A percentile compares a stretch with the other conserved stretches of the same genome.
phyloP scores from a whole-genome alignment of 108 stramenopile species.

The Nitzschia sp. region DNA sequence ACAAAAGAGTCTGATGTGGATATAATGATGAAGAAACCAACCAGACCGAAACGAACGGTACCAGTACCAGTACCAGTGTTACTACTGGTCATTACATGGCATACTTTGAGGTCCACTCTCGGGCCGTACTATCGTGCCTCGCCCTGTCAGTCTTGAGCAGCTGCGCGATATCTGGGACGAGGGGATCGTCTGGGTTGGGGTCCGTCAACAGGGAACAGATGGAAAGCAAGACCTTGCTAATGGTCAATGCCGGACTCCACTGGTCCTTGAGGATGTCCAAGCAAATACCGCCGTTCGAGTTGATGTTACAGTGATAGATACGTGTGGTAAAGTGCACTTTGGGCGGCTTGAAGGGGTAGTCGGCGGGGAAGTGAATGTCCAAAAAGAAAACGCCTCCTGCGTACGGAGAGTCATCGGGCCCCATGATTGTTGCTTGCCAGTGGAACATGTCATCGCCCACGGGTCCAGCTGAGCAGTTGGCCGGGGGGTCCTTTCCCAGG shows the following conservation, averaged over 20 bases:
- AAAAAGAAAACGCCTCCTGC: conserved; percentile 97
- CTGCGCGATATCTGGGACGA: conserved; percentile 98
- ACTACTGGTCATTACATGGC: conserved; percentile 95
- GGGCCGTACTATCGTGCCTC: conserved; percentile 89
- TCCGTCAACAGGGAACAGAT: conserved; percentile 98
- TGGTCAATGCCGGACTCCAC: conserved; percentile 99
- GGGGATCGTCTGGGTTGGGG: conserved; percentile 98
- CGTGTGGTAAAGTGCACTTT: conserved; percentile 97
- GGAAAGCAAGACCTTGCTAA: conserved; percentile 97
- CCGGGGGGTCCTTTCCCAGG: conserved; percentile 97
- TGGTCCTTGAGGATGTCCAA: conserved; percentile 99
- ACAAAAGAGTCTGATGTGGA: too few species aligned
- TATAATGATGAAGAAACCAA: too few species aligned
- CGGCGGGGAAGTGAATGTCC: conserved; percentile 96
- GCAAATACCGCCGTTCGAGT: conserved; percentile 98
- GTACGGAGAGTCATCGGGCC: conserved; percentile 97
- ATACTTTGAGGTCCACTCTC: conserved; percentile 95
- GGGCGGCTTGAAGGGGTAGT: conserved; percentile 97
- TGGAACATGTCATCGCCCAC: conserved; percentile 98
- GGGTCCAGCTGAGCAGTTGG: conserved; percentile 99
- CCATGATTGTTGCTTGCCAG: conserved; percentile 99
- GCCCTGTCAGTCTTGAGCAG: conserved; percentile 85
- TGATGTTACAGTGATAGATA: conserved; percentile 99
- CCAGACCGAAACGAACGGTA: too few species aligned
- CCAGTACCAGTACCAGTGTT: too few species aligned